A percentile compares a stretch with the other conserved stretches of the same genome.
These are phyloP conservation scores for Veloboletus limbatus DNA, from an alignment of 1,284 basidiomycete species.

Conservation along the genomic window DNA sequence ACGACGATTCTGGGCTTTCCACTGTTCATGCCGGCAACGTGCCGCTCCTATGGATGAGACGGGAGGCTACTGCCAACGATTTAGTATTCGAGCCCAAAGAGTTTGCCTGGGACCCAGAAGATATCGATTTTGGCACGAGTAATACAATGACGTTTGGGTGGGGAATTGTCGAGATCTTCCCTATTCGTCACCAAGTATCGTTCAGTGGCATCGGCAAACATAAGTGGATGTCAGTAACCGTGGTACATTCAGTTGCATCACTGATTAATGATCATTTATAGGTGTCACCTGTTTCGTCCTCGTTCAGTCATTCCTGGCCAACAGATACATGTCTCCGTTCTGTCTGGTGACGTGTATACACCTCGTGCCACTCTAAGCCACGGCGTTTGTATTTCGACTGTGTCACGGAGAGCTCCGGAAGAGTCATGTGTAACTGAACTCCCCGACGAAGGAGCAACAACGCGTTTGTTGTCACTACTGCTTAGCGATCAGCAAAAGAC, in stretches of 20 bases:
- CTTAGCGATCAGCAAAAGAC: neutral
- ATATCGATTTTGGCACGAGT: conserved; percentile 6
- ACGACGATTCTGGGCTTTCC: neutral
- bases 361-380: conserved; percentile 12
- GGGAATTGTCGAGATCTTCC: conserved; percentile 16
- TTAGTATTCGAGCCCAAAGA: neutral
- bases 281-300: conserved; percentile 9
- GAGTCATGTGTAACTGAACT: neutral
- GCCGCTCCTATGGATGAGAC: conserved; percentile 18
- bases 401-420: neutral
- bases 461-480: neutral
- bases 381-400: conserved; percentile 1
- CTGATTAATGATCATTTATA: neutral
- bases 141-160: conserved; percentile 6
- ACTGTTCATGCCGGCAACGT: conserved; percentile 16
- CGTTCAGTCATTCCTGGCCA: conserved; percentile 17
- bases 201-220: conserved; percentile 7
- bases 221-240: conserved; percentile 5
- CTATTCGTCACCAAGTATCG: conserved; percentile 19
- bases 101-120: conserved; percentile 3
- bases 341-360: conserved; percentile 6
- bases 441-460: neutral
- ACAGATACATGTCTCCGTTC: conserved; percentile 14
- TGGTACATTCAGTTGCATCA: neutral
- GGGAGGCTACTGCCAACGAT: conserved; percentile 4